A percentile compares a stretch with the other conserved stretches of the same genome.
Evolutionary conservation across 257 asterid species (phyloP).

Genomic region (Gentiana straminea): DNA sequence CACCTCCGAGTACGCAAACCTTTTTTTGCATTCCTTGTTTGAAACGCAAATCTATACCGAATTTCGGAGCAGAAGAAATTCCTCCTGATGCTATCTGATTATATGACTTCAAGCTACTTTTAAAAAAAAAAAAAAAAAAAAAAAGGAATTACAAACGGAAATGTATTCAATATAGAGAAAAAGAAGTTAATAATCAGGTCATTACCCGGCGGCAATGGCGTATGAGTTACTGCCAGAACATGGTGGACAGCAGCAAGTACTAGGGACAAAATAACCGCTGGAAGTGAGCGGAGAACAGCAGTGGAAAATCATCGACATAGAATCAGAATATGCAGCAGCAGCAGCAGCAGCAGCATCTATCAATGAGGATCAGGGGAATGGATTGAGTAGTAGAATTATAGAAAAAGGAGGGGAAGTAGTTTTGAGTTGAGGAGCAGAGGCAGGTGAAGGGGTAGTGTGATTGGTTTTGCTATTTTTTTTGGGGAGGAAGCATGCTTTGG

Average conservation of each 20-base stretch:
- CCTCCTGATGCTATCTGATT: conserved; percentile 9
- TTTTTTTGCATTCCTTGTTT: conserved; percentile 8
- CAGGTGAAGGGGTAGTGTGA: not conserved
- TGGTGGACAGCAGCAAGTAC: conserved; percentile 11
- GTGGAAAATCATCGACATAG: conserved; percentile 9
- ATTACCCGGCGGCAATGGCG: conserved; percentile 9
- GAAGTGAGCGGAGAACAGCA: conserved; percentile 1
- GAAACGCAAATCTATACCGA: conserved; percentile 11
- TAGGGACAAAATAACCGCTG: conserved; percentile 4
- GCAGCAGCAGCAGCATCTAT: not conserved
- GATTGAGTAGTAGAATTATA: not conserved
- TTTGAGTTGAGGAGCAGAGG: not conserved
- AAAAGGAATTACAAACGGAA: not conserved
- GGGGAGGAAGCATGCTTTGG: not conserved
- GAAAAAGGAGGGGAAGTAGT: not conserved
- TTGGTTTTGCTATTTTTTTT: not conserved
- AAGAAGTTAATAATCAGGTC: not conserved
- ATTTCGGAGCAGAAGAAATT: conserved; percentile 15
- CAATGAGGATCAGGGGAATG: not conserved
- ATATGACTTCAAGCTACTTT: conserved; percentile 13
- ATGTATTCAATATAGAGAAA: not conserved
- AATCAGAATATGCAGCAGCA: conserved; percentile 2
- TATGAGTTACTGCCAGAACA: conserved; percentile 2
- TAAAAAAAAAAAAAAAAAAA: not conserved
- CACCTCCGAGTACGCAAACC: conserved; percentile 17